Evolutionary conservation across 768 basidiomycete species (phyloP).

Genomic region (Mycena latifolia): DNA sequence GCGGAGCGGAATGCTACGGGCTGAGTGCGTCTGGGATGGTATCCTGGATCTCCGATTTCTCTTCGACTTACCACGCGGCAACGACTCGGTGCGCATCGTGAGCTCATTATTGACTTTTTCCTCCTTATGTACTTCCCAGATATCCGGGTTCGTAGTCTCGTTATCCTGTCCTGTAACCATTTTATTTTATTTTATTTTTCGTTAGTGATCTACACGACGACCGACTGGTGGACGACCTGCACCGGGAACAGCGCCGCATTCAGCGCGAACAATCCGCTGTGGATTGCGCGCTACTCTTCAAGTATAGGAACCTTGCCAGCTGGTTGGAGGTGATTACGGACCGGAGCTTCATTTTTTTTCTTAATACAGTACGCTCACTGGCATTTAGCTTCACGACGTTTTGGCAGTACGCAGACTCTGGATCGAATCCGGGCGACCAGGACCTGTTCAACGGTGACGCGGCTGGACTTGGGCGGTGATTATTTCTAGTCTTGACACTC

Average conservation of each 20-base stretch:
- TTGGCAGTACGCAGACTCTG: constrained; percentile 72
- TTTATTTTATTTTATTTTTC: not conserved
- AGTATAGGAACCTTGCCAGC: constrained; percentile 67
- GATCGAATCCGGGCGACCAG: constrained; percentile 69
- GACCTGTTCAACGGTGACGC: constrained; percentile 68
- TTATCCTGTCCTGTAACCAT: too few species aligned
- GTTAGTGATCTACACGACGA: constrained; percentile 72
- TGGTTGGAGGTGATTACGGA: constrained; percentile 61
- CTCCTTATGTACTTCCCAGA: constrained; percentile 39
- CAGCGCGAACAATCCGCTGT: constrained; percentile 64
- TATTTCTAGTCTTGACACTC: not conserved
- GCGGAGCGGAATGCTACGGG: constrained; percentile 66
- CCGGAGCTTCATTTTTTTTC: not conserved
- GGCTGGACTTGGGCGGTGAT: constrained; percentile 55
- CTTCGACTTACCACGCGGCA: constrained; percentile 63
- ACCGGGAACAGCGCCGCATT: constrained; percentile 71
- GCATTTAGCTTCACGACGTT: constrained; percentile 60
- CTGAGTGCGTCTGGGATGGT: constrained; percentile 67
- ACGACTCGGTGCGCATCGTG: constrained; percentile 52
- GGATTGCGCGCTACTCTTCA: constrained; percentile 69
- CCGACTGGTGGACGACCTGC: constrained; percentile 77
- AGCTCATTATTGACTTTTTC: not conserved
- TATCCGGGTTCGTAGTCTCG: constrained; percentile 51
- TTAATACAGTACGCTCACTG: not conserved
- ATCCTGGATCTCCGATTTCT: constrained; percentile 73